Percentiles rank a stretch among this genome's conserved stretches.
phyloP scores from a whole-genome alignment of 208 protist genomes.

The Acanthamoeba castellanii region DNA sequence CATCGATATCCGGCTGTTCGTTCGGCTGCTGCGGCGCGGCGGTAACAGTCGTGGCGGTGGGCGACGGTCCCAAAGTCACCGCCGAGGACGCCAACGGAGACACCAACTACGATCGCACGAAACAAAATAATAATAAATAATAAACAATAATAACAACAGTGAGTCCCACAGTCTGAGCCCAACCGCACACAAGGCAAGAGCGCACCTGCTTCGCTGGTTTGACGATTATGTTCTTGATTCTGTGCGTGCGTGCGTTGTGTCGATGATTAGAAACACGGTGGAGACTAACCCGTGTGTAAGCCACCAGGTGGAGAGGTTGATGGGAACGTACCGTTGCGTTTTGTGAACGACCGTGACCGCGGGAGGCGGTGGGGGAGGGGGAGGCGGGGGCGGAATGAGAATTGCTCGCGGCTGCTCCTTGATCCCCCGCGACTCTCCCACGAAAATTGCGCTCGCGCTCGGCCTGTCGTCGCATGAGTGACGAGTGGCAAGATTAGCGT shows the following conservation, averaged over 20 bases:
- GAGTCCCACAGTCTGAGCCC: too few relatives aligned
- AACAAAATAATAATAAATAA: background rate
- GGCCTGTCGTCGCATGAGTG: background rate
- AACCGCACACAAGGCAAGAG: background rate
- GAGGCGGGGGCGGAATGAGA: background rate
- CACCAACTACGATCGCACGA: background rate
- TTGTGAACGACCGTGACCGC: background rate
- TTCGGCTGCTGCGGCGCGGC: background rate
- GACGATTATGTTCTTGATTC: background rate
- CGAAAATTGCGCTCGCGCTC: background rate
- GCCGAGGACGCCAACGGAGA: constrained; percentile 7
- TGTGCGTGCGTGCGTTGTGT: background rate
- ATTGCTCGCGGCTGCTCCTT: background rate
- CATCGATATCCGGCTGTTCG: constrained; percentile 14
- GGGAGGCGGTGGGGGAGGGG: background rate
- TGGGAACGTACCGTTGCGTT: background rate
- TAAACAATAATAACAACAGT: too few relatives aligned
- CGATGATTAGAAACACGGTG: too few relatives aligned
- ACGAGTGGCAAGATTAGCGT: too few relatives aligned
- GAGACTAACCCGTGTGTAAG: too few relatives aligned
- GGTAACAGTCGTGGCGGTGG: background rate
- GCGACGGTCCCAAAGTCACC: background rate
- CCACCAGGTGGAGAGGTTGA: too few relatives aligned
- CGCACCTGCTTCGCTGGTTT: background rate
- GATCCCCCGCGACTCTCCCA: constrained; percentile 12